Base-by-base conservation (phyloP, 176 grass and related monocot species). In the Secale cereale region DNA sequence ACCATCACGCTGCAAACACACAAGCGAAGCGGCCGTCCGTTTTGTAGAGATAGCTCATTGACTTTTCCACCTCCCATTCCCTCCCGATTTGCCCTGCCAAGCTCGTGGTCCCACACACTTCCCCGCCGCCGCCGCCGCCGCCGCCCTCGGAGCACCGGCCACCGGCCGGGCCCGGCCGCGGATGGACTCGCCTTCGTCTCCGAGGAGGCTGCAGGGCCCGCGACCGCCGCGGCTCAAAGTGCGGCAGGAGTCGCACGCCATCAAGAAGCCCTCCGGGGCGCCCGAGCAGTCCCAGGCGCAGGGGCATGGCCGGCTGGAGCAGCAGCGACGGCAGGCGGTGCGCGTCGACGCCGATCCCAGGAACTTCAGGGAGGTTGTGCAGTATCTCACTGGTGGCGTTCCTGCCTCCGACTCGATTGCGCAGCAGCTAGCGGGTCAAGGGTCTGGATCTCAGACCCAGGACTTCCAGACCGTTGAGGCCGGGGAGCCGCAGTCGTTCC, bases 351-450 rank as follows among this genome's bases (percentile, higher is more conserved):
- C 86, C 22, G 78, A 87, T 5, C 90, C 90, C 54, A 78, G 78
- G 74, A 92, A 94, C 60, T 97, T 97, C 95, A 91, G 94, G 95
- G 87, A 88, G 26, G 57, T 97, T n/a, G 95, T 97, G 46, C 95
- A 97, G 88, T 32, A 79, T 1, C 91, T 97, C 40, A 97, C 92
- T 62, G 95, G 95, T 13, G 70, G 48, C n/a, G 43, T 6, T 23
- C 78, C 50, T 40, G 57, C n/a, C 20, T 32, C 29, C 14, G 62
- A 29, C 45, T 48, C 45, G 45, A 4, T 48, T 48, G 45, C 1
- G 45, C 45, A 16, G 11, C 45, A 16, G 45, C 45, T 48, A 48
- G 3, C 16, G 14, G 45, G 45, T 48, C 45, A 48, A 48, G 45
- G 45, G 14, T 48, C 45, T 48, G 45, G 0, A 48, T 48, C 20